Evolutionary conservation across 2,329 filamentous ascomycete genomes (phyloP), one percentile per base, ranked within the genome.

Genomic region (Monosporascus sp.): DNA sequence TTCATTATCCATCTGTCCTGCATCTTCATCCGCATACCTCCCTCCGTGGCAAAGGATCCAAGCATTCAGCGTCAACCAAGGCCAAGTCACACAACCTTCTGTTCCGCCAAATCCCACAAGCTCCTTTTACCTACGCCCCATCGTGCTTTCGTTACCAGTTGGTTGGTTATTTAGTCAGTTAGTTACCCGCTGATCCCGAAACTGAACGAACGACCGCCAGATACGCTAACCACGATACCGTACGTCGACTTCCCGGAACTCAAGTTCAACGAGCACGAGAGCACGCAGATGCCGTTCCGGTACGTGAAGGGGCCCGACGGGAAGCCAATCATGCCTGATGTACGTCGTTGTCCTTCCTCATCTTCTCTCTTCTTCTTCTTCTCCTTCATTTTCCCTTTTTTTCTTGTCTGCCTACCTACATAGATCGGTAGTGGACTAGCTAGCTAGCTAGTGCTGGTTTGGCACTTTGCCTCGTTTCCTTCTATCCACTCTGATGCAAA

Each of bases 271-370:
- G 86, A 94, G 68, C 87, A 96, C 65, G 94, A 99, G 74, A 94
- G 89, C 69, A 96, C 92, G 0, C 81, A 96, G 70, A 97, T 99
- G 94, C 94, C 94, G 1, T 99, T 99, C 72, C 89, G 94, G 61
- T 99, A 99, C 68, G 92, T 99, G 49, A 87, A 82, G 66, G 85
- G 81, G 49, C 74, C 82, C 11, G 76, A 89, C 52, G 90, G 88
- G 45, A 78, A 89, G 60, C 90, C 92, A 1, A 85, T 97, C 54
- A 96, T 99, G 91, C 94, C 94, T 22, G 80, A 89, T 75, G 92
- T 96, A 72, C 73, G 79, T 68, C 15, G 4, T 35, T 5, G 11
- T 5, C 27, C 9, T 11, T 31, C n/a, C n/a, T n/a, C n/a, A n/a
- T 31, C 27, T 31, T 39, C 45, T 35, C 35, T 35, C 24, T 49